These are phyloP conservation scores for Dendrobium officinale DNA, from an alignment of 106 monocot species.

Conservation along the genomic window DNA sequence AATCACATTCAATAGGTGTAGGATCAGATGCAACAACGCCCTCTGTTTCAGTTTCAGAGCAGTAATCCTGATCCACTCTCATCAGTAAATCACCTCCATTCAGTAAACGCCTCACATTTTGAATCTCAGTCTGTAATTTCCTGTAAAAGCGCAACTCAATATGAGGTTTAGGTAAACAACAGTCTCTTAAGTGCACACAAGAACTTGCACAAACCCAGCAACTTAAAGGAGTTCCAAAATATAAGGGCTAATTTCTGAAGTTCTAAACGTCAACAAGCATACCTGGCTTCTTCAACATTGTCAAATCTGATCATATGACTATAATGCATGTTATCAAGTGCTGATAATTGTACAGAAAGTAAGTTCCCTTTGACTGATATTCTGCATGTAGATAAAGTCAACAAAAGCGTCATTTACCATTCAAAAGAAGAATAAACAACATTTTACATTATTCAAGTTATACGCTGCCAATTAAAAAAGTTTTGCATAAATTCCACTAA, in stretches of 20 bases:
- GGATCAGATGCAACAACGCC: slow-evolving; percentile 38
- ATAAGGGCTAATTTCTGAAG: not conserved
- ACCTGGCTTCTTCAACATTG: slow-evolving; percentile 86
- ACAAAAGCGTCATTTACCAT: not conserved
- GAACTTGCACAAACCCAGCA: not conserved
- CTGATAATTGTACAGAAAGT: slow-evolving; percentile 51
- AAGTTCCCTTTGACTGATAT: slow-evolving; percentile 70
- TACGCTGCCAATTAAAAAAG: not conserved
- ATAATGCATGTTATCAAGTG: slow-evolving; percentile 97
- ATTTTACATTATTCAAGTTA: not conserved
- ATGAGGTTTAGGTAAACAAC: slow-evolving; percentile 6
- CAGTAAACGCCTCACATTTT: slow-evolving; percentile 41
- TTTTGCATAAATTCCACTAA: not conserved
- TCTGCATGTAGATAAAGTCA: slow-evolving; percentile 29
- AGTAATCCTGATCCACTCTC: slow-evolving; percentile 39
- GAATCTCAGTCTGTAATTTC: slow-evolving; percentile 75
- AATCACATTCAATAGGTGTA: slow-evolving; percentile 12
- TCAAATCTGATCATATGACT: slow-evolving; percentile 99
- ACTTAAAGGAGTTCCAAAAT: not conserved
- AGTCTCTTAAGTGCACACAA: not conserved
- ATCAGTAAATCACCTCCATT: slow-evolving; percentile 26
- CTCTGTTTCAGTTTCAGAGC: slow-evolving; percentile 93
- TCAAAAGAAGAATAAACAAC: not conserved
- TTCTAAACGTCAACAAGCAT: not conserved
- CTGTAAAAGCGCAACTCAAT: slow-evolving; percentile 30